Evolutionary conservation across 2,329 filamentous ascomycete species (phyloP).

Genomic region (Fusarium marasasianum): DNA sequence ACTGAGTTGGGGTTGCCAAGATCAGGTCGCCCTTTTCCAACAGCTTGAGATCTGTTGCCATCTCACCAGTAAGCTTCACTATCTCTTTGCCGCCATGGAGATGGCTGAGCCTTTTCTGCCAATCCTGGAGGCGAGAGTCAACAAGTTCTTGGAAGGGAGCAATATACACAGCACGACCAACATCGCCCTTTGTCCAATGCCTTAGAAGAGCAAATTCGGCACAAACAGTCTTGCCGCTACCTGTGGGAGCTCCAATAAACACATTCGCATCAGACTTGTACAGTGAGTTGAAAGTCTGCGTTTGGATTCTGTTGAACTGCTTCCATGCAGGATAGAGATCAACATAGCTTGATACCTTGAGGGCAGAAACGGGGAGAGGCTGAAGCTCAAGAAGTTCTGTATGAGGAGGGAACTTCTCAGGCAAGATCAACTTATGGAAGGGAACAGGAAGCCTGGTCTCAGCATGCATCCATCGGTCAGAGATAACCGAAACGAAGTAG

Average conservation of each 20-base stretch:
- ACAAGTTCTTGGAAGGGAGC: slow-evolving; percentile 95
- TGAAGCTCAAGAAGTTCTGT: slow-evolving; percentile 93
- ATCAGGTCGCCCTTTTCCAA: slow-evolving; percentile 89
- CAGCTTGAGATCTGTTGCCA: slow-evolving; percentile 86
- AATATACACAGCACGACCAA: slow-evolving; percentile 87
- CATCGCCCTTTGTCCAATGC: slow-evolving; percentile 73
- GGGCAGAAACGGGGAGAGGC: slow-evolving; percentile 84
- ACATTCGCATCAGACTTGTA: slow-evolving; percentile 94
- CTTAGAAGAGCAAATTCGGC: slow-evolving; percentile 92
- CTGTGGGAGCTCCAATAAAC: slow-evolving; percentile 90
- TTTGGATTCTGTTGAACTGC: slow-evolving; percentile 97
- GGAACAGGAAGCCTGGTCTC: slow-evolving; percentile 93
- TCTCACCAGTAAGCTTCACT: slow-evolving; percentile 93
- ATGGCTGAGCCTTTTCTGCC: slow-evolving; percentile 78
- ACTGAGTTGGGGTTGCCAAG: slow-evolving; percentile 90
- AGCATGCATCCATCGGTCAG: slow-evolving; percentile 98
- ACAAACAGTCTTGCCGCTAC: slow-evolving; percentile 96
- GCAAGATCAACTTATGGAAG: slow-evolving; percentile 93
- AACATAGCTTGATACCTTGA: slow-evolving; percentile 87
- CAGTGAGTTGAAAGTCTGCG: slow-evolving; percentile 93
- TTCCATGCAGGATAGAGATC: slow-evolving; percentile 84
- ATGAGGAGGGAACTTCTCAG: slow-evolving; percentile 94
- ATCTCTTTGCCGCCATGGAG: slow-evolving; percentile 87
- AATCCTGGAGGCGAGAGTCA: slow-evolving; percentile 82
- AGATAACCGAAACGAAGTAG: slow-evolving; percentile 95